Percentiles rank a stretch among this genome's conserved stretches.
Conservation (phyloP, 1,284 basidiomycete species). For the Ceratobasidium sp. region DNA sequence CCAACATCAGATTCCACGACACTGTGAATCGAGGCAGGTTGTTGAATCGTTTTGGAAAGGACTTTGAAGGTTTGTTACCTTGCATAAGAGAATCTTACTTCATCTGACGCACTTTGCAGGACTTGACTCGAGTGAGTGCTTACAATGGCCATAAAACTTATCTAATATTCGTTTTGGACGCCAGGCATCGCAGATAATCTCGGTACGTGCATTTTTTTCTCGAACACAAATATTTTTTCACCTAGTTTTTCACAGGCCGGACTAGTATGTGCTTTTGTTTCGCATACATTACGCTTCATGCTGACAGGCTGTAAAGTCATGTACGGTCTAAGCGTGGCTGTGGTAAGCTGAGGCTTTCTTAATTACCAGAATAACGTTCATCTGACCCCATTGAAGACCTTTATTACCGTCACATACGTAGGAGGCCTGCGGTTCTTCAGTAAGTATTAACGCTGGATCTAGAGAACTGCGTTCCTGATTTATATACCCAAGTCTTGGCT, state of each 20-base stretch:
- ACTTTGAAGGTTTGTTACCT: slow-evolving; percentile 79
- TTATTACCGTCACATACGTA: slow-evolving; percentile 82
- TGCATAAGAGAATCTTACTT: background rate
- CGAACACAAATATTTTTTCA: background rate
- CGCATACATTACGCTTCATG: slow-evolving; percentile 52
- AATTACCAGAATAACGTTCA: too few species aligned
- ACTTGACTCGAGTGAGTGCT: slow-evolving; percentile 70
- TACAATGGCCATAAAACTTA: background rate
- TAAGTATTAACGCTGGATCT: slow-evolving; percentile 46
- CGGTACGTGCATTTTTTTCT: slow-evolving; percentile 50
- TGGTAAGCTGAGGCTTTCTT: slow-evolving; percentile 8
- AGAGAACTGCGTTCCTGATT: background rate
- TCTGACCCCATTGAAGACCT: slow-evolving; percentile 62
- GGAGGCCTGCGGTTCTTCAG: slow-evolving; percentile 80
- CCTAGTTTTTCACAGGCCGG: slow-evolving; percentile 55
- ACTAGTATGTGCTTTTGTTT: slow-evolving; percentile 65
- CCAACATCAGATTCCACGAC: slow-evolving; percentile 93
- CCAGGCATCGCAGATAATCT: slow-evolving; percentile 80
- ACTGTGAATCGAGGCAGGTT: slow-evolving; percentile 88
- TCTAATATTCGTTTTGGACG: slow-evolving; percentile 47
- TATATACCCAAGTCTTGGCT: slow-evolving; percentile 49
- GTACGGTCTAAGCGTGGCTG: slow-evolving; percentile 31
- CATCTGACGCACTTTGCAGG: slow-evolving; percentile 57
- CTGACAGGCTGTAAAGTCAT: slow-evolving; percentile 25
- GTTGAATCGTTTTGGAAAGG: slow-evolving; percentile 91